Conservation (phyloP, 2,329 filamentous ascomycete species). For the Didymella exigua region DNA sequence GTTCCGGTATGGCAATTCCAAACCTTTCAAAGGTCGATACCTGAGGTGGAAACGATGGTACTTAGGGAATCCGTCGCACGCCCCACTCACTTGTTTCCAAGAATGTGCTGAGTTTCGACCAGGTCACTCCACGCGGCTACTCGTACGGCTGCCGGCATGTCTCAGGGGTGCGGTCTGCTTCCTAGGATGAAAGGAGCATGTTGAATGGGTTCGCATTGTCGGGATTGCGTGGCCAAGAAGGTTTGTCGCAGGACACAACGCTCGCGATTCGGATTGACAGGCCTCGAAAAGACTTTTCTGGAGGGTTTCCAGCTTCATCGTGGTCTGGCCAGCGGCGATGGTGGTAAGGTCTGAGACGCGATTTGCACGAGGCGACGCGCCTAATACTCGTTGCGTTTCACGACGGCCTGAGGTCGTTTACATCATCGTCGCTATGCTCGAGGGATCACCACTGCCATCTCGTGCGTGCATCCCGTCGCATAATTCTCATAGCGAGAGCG, state of each 20-base stretch:
- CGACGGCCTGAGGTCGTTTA: neutral
- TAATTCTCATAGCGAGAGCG: neutral
- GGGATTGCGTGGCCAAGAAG: slow-evolving; percentile 28
- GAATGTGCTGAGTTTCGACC: slow-evolving; percentile 32
- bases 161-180: slow-evolving; percentile 27
- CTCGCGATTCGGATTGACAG: slow-evolving; percentile 29
- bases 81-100: slow-evolving; percentile 41
- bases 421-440: neutral
- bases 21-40: slow-evolving; percentile 37
- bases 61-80: slow-evolving; percentile 31
- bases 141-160: slow-evolving; percentile 27
- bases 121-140: slow-evolving; percentile 35
- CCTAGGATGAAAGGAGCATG: slow-evolving; percentile 28
- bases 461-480: neutral
- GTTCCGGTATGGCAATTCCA: slow-evolving; percentile 39
- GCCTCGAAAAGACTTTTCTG: slow-evolving; percentile 23
- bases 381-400: slow-evolving; percentile 43
- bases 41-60: slow-evolving; percentile 36
- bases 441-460: neutral
- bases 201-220: slow-evolving; percentile 33
- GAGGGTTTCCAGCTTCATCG: slow-evolving; percentile 39
- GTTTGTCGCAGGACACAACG: slow-evolving; percentile 21
- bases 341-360: slow-evolving; percentile 41
- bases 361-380: slow-evolving; percentile 32
- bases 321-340: slow-evolving; percentile 43